Evolutionary conservation across 768 basidiomycete genomes (phyloP), one percentile per base, ranked within the genome.

Genomic region (Leucosporidium yakuticum): DNA sequence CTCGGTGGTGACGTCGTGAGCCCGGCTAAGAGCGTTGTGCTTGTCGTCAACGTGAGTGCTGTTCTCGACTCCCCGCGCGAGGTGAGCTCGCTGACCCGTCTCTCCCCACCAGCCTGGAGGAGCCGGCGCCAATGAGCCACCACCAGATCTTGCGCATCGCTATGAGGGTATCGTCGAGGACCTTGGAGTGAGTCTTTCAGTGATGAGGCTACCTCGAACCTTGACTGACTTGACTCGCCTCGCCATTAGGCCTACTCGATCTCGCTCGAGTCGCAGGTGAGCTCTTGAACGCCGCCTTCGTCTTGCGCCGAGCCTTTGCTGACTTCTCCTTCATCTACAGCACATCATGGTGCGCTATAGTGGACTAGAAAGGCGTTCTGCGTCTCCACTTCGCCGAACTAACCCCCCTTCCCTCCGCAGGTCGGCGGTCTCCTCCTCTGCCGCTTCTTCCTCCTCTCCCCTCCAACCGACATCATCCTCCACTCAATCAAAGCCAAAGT

Each of bases 401-500:
- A n/a, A n/a, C n/a, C n/a, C n/a, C n/a, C n/a, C n/a, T n/a, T 36
- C 34, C 12, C 12, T 36, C 34, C 6, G 12, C 51, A 53, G 67
- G 67, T 71, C 61, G 70, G 63, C 60, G 70, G 70, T 9, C 57
- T 71, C 0, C 54, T 71, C 44, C 62, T 71, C 12, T 68, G 68
- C 53, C 66, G 67, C 50, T 67, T 71, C 29, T 62, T 64, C 19
- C 66, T 71, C 39, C 63, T 71, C 23, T 68, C 64, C 47, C 66
- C 70, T 2, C 66, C 70, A 1, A 62, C 53, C 15, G 56, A 54
- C 25, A 44, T 71, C 63, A 27, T 63, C 39, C 63, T 71, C 67
- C 67, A 68, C 60, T 65, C 70, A 9, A 63, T 71, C 70, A 68
- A 68, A 44, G 34, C 68, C 63, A 68, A 68, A 34, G 63, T 71